Evolutionary conservation across 495 filamentous ascomycete genomes (phyloP), one percentile per base, ranked within the genome.

Genomic region (Podospora conica): DNA sequence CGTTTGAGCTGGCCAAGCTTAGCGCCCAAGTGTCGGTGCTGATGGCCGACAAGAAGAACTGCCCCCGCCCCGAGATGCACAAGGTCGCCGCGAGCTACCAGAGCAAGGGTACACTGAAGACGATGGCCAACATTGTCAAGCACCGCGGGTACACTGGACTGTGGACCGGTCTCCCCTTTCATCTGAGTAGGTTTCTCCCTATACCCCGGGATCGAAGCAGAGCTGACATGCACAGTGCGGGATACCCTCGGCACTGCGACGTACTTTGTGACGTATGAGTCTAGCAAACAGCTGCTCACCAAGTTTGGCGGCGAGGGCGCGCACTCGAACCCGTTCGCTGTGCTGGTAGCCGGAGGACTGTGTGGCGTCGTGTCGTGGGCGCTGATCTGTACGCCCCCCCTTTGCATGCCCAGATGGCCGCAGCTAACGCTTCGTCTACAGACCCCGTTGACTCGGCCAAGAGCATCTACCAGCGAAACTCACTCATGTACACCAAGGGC

Each of bases 191-290:
- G 88, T 75, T 58, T 40, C 29, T 63, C 33, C 55, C 29, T 31
- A 27, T 27, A 3, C 12, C 18, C 48, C 3, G 18, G n/a, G 22
- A 18, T 18, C 1, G 29, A 55, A 9, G 9, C 21, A n/a, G 10
- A 65, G 60, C 58, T 69, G 28, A 73, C 65, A 27, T 28, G 20
- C 28, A 40, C 61, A 84, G 85, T 96, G 73, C 86, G 93, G 57
- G 93, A 97, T 73, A 95, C 91, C 0, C 82, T 96, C 58, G 93
- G 93, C 24, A 95, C 93, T 3, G 91, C 84, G 3, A 88, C 96
- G 63, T 97, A 97, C 75, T 97, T 97, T 72, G 87, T 88, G 64
- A 90, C 92, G 67, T 97, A 97, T 73, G 93, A 97, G 73, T 91
- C 88, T 68, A 86, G 87, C 64, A 97, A 97, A 77, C 91, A 96